Conservation (phyloP, 129 eudicot genomes). For the Flaveria robusta region DNA sequence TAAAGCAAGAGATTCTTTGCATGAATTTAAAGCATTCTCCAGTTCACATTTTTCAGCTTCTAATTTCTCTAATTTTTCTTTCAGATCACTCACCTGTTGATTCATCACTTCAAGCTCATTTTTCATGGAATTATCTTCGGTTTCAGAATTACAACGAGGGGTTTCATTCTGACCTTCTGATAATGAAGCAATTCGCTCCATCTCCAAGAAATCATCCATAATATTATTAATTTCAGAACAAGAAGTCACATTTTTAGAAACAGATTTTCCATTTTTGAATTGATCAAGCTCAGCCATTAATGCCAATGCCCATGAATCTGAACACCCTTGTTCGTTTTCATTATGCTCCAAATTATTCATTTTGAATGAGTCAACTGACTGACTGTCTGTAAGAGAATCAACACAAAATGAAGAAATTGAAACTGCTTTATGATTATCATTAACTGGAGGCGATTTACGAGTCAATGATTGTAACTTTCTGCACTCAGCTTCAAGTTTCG, state of each 20-base stretch:
- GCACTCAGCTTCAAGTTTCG: conserved; percentile 82
- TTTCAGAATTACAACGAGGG: conserved; percentile 34
- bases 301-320: conserved; percentile 76
- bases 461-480: conserved; percentile 60
- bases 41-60: conserved; percentile 67
- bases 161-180: conserved; percentile 49
- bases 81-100: conserved; percentile 47
- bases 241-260: conserved; percentile 29
- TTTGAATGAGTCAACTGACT: conserved; percentile 47
- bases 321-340: conserved; percentile 38
- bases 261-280: conserved; percentile 53
- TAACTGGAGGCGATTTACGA: conserved; percentile 48
- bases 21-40: conserved; percentile 44
- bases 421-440: conserved; percentile 47
- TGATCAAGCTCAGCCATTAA: conserved; percentile 76
- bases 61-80: conserved; percentile 49
- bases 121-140: conserved; percentile 45
- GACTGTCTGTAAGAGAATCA: conserved; percentile 77
- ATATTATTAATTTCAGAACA: conserved; percentile 60
- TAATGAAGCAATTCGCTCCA: conserved; percentile 76
- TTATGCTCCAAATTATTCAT: conserved; percentile 37
- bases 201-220: conserved; percentile 90
- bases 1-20: conserved; percentile 43
- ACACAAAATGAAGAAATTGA: conserved; percentile 45
- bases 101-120: conserved; percentile 56